Evolutionary conservation across 768 basidiomycete genomes (phyloP), one percentile per base, ranked within the genome.

Genomic region (Pisolithus albus): DNA sequence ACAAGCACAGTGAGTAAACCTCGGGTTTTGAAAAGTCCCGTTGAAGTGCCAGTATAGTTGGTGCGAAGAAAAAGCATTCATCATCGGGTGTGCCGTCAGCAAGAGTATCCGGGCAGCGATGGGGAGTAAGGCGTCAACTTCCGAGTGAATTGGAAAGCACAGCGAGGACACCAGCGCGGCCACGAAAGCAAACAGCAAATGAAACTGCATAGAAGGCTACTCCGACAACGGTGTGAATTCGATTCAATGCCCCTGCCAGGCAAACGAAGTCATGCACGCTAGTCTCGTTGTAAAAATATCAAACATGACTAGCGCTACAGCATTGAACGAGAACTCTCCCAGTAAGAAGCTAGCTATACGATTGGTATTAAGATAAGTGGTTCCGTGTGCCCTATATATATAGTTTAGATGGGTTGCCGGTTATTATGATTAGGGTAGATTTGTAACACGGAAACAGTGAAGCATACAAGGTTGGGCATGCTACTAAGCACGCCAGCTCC

Each of bases 41-140:
- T 38, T 43, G 56, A 30, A 93, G 73, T 2, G 78, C 74, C 30
- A 84, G 69, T 13, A 95, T 65, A 0, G 90, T 92, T 0, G 93
- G 93, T 4, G 84, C 83, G 65, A 97, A 97, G 75, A 97, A 97
- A 77, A 94, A 80, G 64, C 83, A 84, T 70, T 96, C 93, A 64
- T 97, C 93, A 63, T 96, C 93, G 2, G 93, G 64, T 97, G 93
- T 24, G 93, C 92, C 0, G 93, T 95, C 42, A 97, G 66, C 3
- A 96, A 65, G 36, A 92, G 72, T 32, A 88, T 63, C 23, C 62
- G 56, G 23, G 61, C 54, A 3, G 36, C 0, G 46, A 52, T 47
- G 39, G 16, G 39, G 50, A 59, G 53, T 19, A 69, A 43, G 50
- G 52, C 44, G 28, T 61, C 52, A 47, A 36, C 56, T 44, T 67